Evolutionary conservation across 257 asterid species (phyloP).

Genomic region (Salvia splendens): DNA sequence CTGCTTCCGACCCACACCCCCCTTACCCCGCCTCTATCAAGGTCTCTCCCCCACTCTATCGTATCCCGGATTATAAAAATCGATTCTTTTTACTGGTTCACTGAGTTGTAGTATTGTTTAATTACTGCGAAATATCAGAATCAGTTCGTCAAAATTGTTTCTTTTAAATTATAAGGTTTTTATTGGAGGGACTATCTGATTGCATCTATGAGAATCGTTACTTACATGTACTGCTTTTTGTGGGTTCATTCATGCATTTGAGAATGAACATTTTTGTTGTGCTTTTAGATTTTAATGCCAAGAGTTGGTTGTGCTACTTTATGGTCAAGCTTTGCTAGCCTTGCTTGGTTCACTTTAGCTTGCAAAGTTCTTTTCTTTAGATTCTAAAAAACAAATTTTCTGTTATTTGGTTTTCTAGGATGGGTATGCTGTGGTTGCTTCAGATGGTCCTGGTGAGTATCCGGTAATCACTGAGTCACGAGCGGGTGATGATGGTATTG

Average conservation of each 20-base stretch:
- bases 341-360: background rate
- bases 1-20: conserved; percentile 91
- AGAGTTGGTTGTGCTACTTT: background rate
- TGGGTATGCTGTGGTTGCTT: conserved; percentile 92
- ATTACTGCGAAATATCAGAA: background rate
- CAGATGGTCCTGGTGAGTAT: conserved; percentile 92
- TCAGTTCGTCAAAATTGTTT: background rate
- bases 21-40: conserved; percentile 94
- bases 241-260: conserved; percentile 2
- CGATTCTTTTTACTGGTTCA: background rate
- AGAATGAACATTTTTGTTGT: background rate
- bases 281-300: background rate
- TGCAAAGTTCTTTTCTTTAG: conserved; percentile 10
- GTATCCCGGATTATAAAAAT: background rate
- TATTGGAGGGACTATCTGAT: conserved; percentile 4
- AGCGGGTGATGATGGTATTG: conserved; percentile 92
- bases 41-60: conserved; percentile 40
- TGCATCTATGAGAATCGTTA: background rate
- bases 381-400: background rate
- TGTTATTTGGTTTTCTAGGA: conserved; percentile 49
- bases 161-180: conserved; percentile 8
- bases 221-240: background rate
- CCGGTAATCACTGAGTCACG: conserved; percentile 87
- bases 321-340: background rate
- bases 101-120: background rate